Evolutionary conservation across 1,139 yeast species (phyloP), one percentile per base, ranked within the genome.

Genomic region (Ogataea hybrid): DNA sequence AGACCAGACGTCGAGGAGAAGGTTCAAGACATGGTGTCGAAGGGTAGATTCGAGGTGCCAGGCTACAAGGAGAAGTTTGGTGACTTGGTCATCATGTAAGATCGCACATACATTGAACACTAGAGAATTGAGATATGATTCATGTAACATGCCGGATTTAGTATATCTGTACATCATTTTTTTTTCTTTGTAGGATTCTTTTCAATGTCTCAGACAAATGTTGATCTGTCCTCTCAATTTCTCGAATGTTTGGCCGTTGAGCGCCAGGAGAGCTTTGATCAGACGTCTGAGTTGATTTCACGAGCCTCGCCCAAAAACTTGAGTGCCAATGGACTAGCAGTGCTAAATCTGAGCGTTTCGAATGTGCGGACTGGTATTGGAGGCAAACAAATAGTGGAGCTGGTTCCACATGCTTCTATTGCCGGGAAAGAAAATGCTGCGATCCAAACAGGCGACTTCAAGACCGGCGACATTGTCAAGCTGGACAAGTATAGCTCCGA

Each of bases 11-110:
- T 92, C 68, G 96, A 90, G 64, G 92, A 87, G 61, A 92, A 92
- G 84, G 96, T 90, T 58, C 79, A 76, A 63, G 88, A 88, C 72
- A 84, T 92, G 94, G 90, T 92, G 62, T 82, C 84, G 80, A 84
- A 89, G 78, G 96, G 96, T 70, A 86, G 87, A 75, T 90, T 96
- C 95, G 89, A 87, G 63, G 95, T 90, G 58, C 97, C 98, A 60
- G 96, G 96, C 60, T 92, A 92, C 82, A 84, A 85, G 73, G 97
- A 90, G 71, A 90, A 88, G 80, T 90, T 89, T 70, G 97, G 97
- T 68, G 88, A 86, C 69, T 81, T 89, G 73, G 86, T 92, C 63
- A 88, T 87, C 69, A 89, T 90, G 97, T 90, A 79, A 71, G 62
- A 43, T 28, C 42, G 41, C 39, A 35, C 41, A 37, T 32, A 37